Evolutionary conservation across 495 filamentous ascomycete genomes (phyloP), one percentile per base, ranked within the genome.

Genomic region (Penicillium coprophilum): DNA sequence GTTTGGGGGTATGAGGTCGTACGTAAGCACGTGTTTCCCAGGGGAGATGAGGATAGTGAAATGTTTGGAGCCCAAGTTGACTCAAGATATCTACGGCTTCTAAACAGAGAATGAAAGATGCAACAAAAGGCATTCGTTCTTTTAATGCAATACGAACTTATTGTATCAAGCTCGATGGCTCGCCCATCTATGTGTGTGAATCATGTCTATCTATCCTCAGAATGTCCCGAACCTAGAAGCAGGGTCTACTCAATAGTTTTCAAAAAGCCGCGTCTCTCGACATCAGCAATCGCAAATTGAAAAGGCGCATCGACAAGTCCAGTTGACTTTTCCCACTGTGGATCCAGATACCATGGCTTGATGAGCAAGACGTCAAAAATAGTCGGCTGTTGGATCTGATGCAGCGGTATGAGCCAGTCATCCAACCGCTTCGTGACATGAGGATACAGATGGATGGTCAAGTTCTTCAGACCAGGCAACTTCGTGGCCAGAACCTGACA

Each of bases 381-480:
- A 5, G 30, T 23, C 13, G 47, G 11, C 3, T 50, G 47, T 32
- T 17, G 19, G n/a, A 50, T 38, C 20, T 36, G 47, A 50, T 38
- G 20, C 12, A 50, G 31, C 6, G 31, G 47, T 6, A 27, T 34
- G n/a, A 50, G 47, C 31, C 30, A 34, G 38, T 12, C 1, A n/a
- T 49, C 46, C 31, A 49, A 5, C 13, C 3, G 6, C 1, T 23
- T 23, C 7, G 28, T 19, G n/a, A 48, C 31, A 13, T 24, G 31
- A 38, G 31, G 31, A 36, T 34, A 38, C 28, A 50, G 17, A 50
- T 19, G 47, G 20, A 50, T 50, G 9, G 30, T 50, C 47, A 50
- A 36, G 5, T 12, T 38, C 30, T 34, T 34, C 19, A 50, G 30
- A 6, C 13, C 19, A 6, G 31, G 20, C 31, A 50, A 10, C 9